Conservation (phyloP, 495 filamentous ascomycete species). For the Hypoxylon lienhwacheense region DNA sequence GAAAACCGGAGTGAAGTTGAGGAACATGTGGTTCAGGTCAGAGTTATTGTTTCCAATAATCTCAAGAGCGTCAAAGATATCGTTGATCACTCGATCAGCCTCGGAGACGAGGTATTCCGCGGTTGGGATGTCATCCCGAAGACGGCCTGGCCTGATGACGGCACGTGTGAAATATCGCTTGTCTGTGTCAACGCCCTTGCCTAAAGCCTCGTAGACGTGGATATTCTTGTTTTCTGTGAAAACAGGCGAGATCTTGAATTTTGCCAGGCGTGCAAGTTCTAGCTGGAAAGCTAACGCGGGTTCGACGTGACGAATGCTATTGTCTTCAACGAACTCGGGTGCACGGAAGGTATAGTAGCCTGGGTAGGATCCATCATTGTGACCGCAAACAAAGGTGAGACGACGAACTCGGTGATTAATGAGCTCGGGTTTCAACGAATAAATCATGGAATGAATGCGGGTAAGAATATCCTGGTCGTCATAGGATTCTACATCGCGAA, state of each 20-base stretch:
- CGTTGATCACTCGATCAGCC: constrained; percentile 92
- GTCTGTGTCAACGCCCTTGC: constrained; percentile 90
- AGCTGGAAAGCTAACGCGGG: constrained; percentile 97
- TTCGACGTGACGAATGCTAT: constrained; percentile 95
- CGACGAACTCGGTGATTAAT: constrained; percentile 78
- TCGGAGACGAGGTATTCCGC: constrained; percentile 98
- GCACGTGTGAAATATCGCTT: constrained; percentile 98
- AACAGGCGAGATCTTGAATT: constrained; percentile 96
- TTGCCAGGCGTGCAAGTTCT: constrained; percentile 87
- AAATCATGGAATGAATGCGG: constrained; percentile 72
- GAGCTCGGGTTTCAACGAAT: constrained; percentile 83
- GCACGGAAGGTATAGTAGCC: constrained; percentile 98
- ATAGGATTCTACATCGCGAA: constrained; percentile 84
- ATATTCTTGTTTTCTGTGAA: constrained; percentile 99
- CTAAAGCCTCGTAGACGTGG: constrained; percentile 95
- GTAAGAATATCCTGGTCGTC: constrained; percentile 79
- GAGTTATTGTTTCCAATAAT: constrained; percentile 99
- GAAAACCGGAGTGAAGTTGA: constrained; percentile 97
- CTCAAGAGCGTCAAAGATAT: constrained; percentile 96
- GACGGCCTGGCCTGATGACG: constrained; percentile 85
- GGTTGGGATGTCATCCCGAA: constrained; percentile 95
- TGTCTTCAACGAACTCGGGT: constrained; percentile 83
- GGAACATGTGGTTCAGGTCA: constrained; percentile 99
- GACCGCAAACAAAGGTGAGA: constrained; percentile 94
- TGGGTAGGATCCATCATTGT: constrained; percentile 91